Percentiles rank a stretch among this genome's conserved stretches.
Conservation (phyloP, 2,329 filamentous ascomycete species). For the Aspergillus novoparasiticus region DNA sequence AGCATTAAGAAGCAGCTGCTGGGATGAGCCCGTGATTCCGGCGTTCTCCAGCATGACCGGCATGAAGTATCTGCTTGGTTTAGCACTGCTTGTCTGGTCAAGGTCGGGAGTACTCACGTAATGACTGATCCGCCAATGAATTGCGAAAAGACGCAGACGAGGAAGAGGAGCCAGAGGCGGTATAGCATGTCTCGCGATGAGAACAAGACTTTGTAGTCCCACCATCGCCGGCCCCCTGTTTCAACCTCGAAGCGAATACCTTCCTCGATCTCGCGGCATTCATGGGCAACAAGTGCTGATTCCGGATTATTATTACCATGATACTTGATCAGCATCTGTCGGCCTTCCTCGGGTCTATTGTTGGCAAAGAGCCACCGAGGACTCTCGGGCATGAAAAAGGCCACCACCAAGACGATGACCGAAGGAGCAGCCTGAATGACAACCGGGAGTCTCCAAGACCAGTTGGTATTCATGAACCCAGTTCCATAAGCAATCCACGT, state of each 20-base stretch:
- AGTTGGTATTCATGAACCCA: slow-evolving; percentile 25
- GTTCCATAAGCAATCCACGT: slow-evolving; percentile 28
- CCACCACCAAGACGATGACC: slow-evolving; percentile 51
- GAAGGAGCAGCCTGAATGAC: slow-evolving; percentile 53
- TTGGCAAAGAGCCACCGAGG: slow-evolving; percentile 65
- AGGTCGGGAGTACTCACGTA: slow-evolving; percentile 2
- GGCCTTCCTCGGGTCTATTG: slow-evolving; percentile 59
- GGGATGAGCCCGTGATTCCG: slow-evolving; percentile 6
- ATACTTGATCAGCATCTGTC: slow-evolving; percentile 60
- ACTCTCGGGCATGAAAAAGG: slow-evolving; percentile 63
- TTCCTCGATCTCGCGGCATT: slow-evolving; percentile 27
- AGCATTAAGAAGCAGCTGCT: slow-evolving; percentile 12
- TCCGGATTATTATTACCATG: slow-evolving; percentile 55
- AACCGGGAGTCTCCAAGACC: slow-evolving; percentile 63
- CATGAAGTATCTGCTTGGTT: slow-evolving; percentile 10
- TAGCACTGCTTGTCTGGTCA: not conserved
- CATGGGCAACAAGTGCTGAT: slow-evolving; percentile 24
- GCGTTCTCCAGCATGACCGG: slow-evolving; percentile 13
- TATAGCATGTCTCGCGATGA: slow-evolving; percentile 9
- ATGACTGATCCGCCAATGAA: slow-evolving; percentile 13
- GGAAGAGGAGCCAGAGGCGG: slow-evolving; percentile 11
- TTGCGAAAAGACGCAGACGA: slow-evolving; percentile 12
- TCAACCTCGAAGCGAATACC: slow-evolving; percentile 12
- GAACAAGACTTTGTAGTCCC: slow-evolving; percentile 12
- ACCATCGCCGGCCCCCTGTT: slow-evolving; percentile 10